Percentiles rank a stretch among this genome's conserved stretches.
These are phyloP conservation scores for Didymella segeticola DNA, from an alignment of 2,329 filamentous ascomycete genomes.

Conservation along the genomic window DNA sequence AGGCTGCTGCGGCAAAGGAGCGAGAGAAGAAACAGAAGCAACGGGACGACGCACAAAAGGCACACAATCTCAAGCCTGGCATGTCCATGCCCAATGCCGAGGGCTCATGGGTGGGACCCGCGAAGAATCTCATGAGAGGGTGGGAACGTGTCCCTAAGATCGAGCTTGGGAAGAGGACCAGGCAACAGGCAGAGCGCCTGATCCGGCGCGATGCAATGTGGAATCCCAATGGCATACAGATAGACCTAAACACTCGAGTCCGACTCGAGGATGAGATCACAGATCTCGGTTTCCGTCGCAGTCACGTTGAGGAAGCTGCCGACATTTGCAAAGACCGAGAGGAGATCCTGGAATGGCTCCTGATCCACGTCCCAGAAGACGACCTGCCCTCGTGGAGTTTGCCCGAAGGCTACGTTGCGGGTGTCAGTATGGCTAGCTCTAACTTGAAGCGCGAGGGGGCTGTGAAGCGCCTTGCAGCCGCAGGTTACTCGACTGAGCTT, in stretches of 20 bases:
- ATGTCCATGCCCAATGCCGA: constrained; percentile 37
- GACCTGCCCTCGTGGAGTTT: constrained; percentile 92
- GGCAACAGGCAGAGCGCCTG: constrained; percentile 78
- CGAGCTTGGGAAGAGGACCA: constrained; percentile 85
- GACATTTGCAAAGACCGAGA: constrained; percentile 88
- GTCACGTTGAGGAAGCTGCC: constrained; percentile 87
- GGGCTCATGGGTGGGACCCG: constrained; percentile 39
- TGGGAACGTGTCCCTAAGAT: constrained; percentile 89
- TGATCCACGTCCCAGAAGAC: constrained; percentile 96
- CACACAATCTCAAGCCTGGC: constrained; percentile 57
- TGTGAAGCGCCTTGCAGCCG: constrained; percentile 79
- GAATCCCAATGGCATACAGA: constrained; percentile 79
- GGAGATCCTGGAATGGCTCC: constrained; percentile 92
- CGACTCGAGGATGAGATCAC: constrained; percentile 75
- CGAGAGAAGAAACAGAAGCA: constrained; percentile 67
- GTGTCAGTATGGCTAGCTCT: constrained; percentile 82
- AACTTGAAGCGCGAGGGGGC: constrained; percentile 82
- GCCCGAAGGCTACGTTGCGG: constrained; percentile 89
- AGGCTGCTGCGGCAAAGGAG: constrained; percentile 78
- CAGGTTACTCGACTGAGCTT: constrained; percentile 85
- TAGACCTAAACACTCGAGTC: constrained; percentile 64
- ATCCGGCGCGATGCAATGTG: constrained; percentile 81
- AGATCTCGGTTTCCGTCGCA: constrained; percentile 83
- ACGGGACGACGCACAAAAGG: constrained; percentile 66
- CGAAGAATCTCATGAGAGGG: constrained; percentile 64